Base-by-base conservation (phyloP, 2,329 filamentous ascomycete species). In the Alternaria hordeiaustralica region DNA sequence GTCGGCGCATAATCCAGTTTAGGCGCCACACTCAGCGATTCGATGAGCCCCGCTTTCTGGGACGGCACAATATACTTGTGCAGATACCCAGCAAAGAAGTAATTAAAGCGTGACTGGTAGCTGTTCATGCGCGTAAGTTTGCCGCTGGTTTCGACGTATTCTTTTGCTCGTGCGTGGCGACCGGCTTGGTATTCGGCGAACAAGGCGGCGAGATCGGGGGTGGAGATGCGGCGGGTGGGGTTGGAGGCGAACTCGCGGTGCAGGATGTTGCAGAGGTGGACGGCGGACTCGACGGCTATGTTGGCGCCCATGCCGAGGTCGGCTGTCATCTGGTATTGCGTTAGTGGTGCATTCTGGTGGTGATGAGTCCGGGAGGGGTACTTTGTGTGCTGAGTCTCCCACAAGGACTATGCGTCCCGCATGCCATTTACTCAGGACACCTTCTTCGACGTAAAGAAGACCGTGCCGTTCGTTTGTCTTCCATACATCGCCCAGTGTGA, bases 321-420 rank as follows among this genome's bases (percentile, higher is more conserved):
- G 47, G 71, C 58, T 45, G 66, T 71, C 66, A 73, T 71, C 65
- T 71, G 20, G 3, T n/a, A 1, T n/a, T 11, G 13, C 3, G 12
- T 56, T n/a, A 51, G 46, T 7, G n/a, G 5, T 23, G 6, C 6
- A 12, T 21, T 25, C 23, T 62, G 8, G 8, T 30, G 28, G 7
- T 13, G 23, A 49, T 18, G n/a, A 6, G 26, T 41, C 5, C 3
- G 47, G 4, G 28, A 12, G 7, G 13, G 3, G 21, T 58, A 67
- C 80, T 75, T 84, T 84, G 63, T 84, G 82, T 7, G 77, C 80
- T 1, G 82, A 74, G 64, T 84, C 82, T 0, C 82, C 82, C 6
- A 84, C 75, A 1, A 77, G 70, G 2, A 83, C 72, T 4, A 82
- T 77, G 10, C 82, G 70, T 11, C 76, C 73, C 45, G 76, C 82